These are phyloP conservation scores for Aethionema arabicum DNA, from an alignment of 345 rosid species.

Conservation along the genomic window DNA sequence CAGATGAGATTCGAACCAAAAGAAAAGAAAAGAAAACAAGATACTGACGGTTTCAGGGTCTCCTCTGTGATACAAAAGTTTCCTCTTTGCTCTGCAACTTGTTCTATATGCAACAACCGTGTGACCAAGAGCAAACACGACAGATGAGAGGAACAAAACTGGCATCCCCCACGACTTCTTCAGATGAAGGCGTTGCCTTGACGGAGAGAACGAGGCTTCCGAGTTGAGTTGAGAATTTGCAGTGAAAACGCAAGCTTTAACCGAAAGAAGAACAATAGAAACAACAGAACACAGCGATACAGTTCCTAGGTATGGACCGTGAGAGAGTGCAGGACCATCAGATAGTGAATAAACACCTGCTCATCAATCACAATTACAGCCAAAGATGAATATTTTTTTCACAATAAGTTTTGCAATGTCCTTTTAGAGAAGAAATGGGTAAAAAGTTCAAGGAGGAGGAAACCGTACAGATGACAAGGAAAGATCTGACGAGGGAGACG, in stretches of 20 bases:
- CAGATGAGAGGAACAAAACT: slow-evolving; percentile 84
- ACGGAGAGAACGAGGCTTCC: slow-evolving; percentile 58
- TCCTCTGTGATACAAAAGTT: slow-evolving; percentile 78
- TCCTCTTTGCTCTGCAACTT: slow-evolving; percentile 88
- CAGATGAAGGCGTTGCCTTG: slow-evolving; percentile 73
- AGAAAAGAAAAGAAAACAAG: not conserved
- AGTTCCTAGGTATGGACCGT: slow-evolving; percentile 88
- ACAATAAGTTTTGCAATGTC: not conserved
- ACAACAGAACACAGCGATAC: slow-evolving; percentile 68
- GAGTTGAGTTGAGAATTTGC: slow-evolving; percentile 70
- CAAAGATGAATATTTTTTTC: too few relatives aligned
- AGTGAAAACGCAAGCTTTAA: slow-evolving; percentile 82
- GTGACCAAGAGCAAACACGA: slow-evolving; percentile 93
- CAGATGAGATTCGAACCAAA: not conserved
- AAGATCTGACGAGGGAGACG: slow-evolving; percentile 82
- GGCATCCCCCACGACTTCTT: slow-evolving; percentile 99
- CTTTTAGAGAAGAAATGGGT: not conserved
- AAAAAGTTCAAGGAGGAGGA: not conserved
- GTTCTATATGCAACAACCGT: slow-evolving; percentile 86
- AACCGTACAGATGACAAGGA: slow-evolving; percentile 64
- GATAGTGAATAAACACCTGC: slow-evolving; percentile 86
- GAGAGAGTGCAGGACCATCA: slow-evolving; percentile 73
- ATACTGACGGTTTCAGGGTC: slow-evolving; percentile 87
- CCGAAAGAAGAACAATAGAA: slow-evolving; percentile 68
- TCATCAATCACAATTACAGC: not conserved